Base-by-base conservation (phyloP, 164 flowering plant species). In the Chimonanthus salicifolius region DNA sequence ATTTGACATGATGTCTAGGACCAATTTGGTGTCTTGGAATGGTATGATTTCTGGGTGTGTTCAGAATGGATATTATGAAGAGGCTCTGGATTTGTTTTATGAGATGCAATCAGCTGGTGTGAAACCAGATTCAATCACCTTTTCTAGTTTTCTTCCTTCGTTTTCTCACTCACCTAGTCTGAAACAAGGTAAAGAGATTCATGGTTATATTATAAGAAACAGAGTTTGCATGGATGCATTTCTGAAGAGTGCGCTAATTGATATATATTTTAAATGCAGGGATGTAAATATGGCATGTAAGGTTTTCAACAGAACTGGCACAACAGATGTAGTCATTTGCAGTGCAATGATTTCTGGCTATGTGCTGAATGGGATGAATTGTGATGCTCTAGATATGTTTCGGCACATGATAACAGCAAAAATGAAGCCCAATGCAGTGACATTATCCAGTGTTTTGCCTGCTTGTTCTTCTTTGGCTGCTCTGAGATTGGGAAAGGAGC, bases 331-430 rank as follows among this genome's bases (percentile, higher is more conserved):
- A 71, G 94, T 88, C 43, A 81, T 88, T 49, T 89, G 79, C 80
- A 86, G 96, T 16, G 82, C 94, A 2, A 86, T 94, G 92, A 89
- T 92, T 77, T 94, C 97, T 0, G 98, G 97, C 0, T 86, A 75
- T 81, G 91, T 85, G 68, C 87, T 88, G 58, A 89, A 88, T 83
- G 94, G 89, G 50, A 80, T 87, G 91, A 75, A 78, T 70, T n/a
- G 3, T 47, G 84, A 87, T 33, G 96, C 94, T 68, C 63, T 92
- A 69, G 78, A 75, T 63, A 83, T 79, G 20, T 89, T 94, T 60
- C 76, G 85, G 62, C 63, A 58, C 79, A 64, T 89, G 78, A 67
- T 89, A 74, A 60, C 72, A 50, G 79, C 74, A 66, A 74, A 74
- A 67, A 82, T 89, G 80, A 81, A 58, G 67, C 92, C 97, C 43